phyloP scores from a whole-genome alignment of 345 rosid species.

The Abelmoschus esculentus region DNA sequence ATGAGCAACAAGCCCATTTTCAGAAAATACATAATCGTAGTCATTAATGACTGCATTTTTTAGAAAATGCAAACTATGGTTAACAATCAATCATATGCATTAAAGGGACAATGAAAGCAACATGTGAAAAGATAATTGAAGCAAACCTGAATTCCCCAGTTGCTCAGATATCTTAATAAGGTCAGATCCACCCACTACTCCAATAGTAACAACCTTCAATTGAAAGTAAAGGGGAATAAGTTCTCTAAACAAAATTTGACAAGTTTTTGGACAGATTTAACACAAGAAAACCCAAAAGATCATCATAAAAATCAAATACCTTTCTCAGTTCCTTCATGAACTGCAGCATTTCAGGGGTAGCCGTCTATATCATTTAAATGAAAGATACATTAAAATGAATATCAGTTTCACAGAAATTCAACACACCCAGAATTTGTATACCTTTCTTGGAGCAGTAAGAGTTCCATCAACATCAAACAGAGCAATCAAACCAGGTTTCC shows the following conservation, averaged over 20 bases:
- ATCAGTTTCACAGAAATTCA: not conserved
- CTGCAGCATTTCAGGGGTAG: constrained; percentile 45
- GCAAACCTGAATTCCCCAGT: constrained; percentile 72
- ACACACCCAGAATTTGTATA: not conserved
- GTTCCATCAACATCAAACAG: constrained; percentile 97
- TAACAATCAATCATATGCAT: not conserved
- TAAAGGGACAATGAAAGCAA: not conserved
- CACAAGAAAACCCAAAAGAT: not conserved
- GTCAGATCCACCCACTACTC: constrained; percentile 98
- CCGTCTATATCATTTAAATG: constrained; percentile 24
- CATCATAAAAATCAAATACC: constrained; percentile 31
- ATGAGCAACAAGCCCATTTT: constrained; percentile 95
- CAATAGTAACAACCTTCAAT: constrained; percentile 71
- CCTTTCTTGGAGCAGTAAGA: constrained; percentile 96
- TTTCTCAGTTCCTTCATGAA: constrained; percentile 70
- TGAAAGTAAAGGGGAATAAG: not conserved
- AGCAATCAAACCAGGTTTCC: constrained; percentile 73
- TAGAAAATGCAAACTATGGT: not conserved
- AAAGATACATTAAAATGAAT: not conserved
- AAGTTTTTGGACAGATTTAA: not conserved
- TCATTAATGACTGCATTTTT: constrained; percentile 56
- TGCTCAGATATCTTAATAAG: constrained; percentile 86
- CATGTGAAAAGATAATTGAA: not conserved
- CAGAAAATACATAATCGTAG: constrained; percentile 85
- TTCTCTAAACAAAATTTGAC: not conserved